A percentile compares a stretch with the other conserved stretches of the same genome.
Conservation (phyloP, 305 asterid genomes). For the Euphrasia arctica region DNA sequence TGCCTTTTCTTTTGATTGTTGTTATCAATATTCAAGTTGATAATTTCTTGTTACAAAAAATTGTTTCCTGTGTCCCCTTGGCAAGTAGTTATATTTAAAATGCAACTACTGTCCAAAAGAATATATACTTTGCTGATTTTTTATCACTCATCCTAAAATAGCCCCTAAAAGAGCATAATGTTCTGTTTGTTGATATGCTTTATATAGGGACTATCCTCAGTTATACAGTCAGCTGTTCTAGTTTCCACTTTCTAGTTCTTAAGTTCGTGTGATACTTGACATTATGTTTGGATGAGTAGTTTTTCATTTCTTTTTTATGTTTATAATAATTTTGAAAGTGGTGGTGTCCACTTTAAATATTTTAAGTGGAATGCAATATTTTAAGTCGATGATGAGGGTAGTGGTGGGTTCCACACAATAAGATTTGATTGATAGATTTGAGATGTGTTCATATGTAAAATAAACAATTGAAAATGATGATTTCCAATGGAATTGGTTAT, state of each 20-base stretch:
- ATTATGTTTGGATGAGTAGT: too few species aligned
- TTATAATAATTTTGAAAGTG: too few species aligned
- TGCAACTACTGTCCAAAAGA: not conserved
- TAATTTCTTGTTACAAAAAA: slow-evolving; percentile 8
- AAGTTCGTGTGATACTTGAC: not conserved
- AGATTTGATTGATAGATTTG: too few species aligned
- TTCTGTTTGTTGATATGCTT: slow-evolving; percentile 2
- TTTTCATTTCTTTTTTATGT: too few species aligned
- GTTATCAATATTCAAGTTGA: slow-evolving; percentile 1
- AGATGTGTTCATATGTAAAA: not conserved
- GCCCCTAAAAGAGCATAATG: slow-evolving; percentile 3
- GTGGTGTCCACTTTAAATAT: too few species aligned
- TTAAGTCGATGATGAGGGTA: too few species aligned
- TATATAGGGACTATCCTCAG: slow-evolving; percentile 1
- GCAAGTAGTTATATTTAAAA: not conserved
- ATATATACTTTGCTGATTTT: not conserved
- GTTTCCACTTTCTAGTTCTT: slow-evolving; percentile 16
- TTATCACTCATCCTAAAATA: slow-evolving; percentile 4
- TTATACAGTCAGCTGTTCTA: not conserved
- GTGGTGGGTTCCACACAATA: too few species aligned
- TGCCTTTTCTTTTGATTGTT: slow-evolving; percentile 16
- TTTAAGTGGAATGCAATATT: too few species aligned
- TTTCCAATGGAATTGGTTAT: not conserved
- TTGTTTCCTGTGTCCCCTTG: slow-evolving; percentile 8
- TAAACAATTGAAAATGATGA: not conserved